phyloP scores from a whole-genome alignment of 805 yeast species.

The Sugiyamaella qingdaonensis region DNA sequence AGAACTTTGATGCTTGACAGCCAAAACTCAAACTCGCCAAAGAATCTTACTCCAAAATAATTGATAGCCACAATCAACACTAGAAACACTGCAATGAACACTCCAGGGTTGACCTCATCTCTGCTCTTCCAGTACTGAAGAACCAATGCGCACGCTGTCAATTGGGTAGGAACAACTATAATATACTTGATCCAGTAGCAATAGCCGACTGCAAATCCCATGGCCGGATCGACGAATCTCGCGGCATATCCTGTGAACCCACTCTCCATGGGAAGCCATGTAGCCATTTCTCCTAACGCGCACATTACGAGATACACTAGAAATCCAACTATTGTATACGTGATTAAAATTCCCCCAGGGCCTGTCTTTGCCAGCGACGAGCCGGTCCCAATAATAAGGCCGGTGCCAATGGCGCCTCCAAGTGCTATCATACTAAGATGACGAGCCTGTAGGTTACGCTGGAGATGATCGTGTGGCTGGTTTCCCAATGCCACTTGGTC shows the following conservation, averaged over 20 bases:
- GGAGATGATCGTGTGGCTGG: not conserved
- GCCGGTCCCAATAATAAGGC: conserved; percentile 74
- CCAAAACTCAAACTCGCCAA: conserved; percentile 49
- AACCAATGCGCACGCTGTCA: conserved; percentile 56
- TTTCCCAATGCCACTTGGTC: not conserved
- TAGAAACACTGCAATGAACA: conserved; percentile 50
- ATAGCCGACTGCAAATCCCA: conserved; percentile 67
- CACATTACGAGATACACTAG: conserved; percentile 66
- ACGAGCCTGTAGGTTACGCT: conserved; percentile 41
- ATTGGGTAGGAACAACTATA: conserved; percentile 58
- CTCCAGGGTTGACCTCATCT: conserved; percentile 40
- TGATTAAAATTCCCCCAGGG: conserved; percentile 50
- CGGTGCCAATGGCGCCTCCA: conserved; percentile 83
- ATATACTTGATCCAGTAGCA: conserved; percentile 54
- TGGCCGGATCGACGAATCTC: conserved; percentile 61
- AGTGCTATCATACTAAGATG: conserved; percentile 72
- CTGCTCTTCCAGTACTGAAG: conserved; percentile 58
- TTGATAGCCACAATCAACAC: conserved; percentile 42
- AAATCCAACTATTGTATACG: conserved; percentile 67
- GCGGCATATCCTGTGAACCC: conserved; percentile 65
- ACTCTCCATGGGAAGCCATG: conserved; percentile 59
- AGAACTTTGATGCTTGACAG: conserved; percentile 59
- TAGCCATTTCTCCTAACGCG: conserved; percentile 65
- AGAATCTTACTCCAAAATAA: conserved; percentile 43
- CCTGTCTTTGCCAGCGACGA: conserved; percentile 67